A percentile compares a stretch with the other conserved stretches of the same genome.
Evolutionary conservation across 139 green algal genomes (phyloP).

Genomic region (Chlamydomonas sp.): DNA sequence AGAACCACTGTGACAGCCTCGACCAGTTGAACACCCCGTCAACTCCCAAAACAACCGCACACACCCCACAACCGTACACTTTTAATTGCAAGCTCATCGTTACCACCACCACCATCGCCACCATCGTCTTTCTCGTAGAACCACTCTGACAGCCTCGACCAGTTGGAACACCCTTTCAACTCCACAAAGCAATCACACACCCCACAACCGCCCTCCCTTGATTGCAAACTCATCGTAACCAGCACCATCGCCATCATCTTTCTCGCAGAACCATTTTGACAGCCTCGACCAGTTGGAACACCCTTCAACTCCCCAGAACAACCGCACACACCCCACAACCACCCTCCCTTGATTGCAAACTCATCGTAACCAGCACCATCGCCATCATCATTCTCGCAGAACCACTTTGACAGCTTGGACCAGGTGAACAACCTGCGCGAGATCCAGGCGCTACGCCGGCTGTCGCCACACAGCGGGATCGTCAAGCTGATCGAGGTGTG

Average conservation of each 20-base stretch:
- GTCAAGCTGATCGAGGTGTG: conserved; percentile 75
- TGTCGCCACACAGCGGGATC: conserved; percentile 74
- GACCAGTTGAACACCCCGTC: no score
- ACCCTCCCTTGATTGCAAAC: no score
- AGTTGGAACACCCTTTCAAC: background rate
- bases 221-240: no score
- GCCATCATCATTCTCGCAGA: conserved; percentile 23
- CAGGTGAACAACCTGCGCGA: conserved; percentile 80
- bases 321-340: background rate
- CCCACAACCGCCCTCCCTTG: background rate
- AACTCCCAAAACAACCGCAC: no score
- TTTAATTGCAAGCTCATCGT: no score
- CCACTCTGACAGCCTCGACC: background rate
- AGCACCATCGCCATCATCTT: background rate
- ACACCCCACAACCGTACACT: no score
- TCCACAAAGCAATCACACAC: background rate
- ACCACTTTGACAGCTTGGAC: conserved; percentile 78
- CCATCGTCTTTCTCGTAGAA: no score
- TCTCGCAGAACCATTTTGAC: background rate
- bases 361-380: background rate
- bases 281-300: background rate
- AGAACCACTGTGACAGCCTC: background rate
- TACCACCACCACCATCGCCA: background rate
- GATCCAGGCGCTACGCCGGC: conserved; percentile 72
- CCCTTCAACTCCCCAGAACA: background rate